phyloP scores from a whole-genome alignment of 176 grass and related monocot species.

The Rhynchospora tenuis region DNA sequence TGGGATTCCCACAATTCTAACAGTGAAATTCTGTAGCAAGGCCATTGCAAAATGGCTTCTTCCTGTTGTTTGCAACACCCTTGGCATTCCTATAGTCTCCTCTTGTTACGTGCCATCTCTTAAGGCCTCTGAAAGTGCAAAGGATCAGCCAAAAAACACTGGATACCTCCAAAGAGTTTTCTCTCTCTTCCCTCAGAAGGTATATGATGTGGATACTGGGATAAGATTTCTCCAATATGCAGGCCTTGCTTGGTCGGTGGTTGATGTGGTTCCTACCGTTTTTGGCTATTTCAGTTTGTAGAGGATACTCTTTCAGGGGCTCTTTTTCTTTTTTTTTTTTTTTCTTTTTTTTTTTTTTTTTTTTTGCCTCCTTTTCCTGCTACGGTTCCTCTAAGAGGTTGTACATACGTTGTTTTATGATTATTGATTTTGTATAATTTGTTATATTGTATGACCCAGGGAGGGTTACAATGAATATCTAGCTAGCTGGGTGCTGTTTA shows the following conservation, averaged over 20 bases:
- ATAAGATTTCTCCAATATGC: conserved; percentile 93
- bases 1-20: conserved; percentile 74
- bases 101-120: conserved; percentile 77
- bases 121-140: conserved; percentile 35
- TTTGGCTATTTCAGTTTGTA: conserved; percentile 67
- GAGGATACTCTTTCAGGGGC: not conserved
- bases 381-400: conserved; percentile 8
- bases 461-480: not conserved
- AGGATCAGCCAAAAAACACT: conserved; percentile 31
- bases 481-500: not conserved
- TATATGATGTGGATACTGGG: conserved; percentile 82
- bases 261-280: conserved; percentile 76
- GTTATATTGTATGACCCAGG: not conserved
- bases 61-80: conserved; percentile 76
- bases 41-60: conserved; percentile 90
- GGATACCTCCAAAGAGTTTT: conserved; percentile 59
- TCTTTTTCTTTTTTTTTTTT: not conserved
- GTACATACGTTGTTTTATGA: conserved; percentile 15
- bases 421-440: conserved; percentile 8
- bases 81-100: conserved; percentile 70
- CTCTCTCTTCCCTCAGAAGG: conserved; percentile 60
- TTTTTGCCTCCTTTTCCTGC: not conserved
- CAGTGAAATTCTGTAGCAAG: conserved; percentile 89
- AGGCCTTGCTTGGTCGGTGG: conserved; percentile 86
- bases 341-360: not conserved